Evolutionary conservation across 2,329 filamentous ascomycete genomes (phyloP), one percentile per base, ranked within the genome.

Genomic region (Samsoniella hepiali): DNA sequence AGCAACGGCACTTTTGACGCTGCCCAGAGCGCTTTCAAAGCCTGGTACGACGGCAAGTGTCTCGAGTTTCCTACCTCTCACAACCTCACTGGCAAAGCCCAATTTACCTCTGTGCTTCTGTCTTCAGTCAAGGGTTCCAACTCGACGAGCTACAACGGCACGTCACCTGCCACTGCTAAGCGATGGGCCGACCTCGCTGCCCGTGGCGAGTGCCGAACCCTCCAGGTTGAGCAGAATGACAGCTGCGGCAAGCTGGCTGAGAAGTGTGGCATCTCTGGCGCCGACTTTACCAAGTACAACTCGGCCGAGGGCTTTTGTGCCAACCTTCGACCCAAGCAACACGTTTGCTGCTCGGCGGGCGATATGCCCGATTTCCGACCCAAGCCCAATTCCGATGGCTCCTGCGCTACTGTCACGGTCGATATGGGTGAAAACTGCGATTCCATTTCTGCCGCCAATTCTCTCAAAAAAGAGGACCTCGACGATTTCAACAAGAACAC

Each of bases 231-330:
- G 1, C 67, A 69, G 0, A 75, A 75, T 1, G 76, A 81, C 58
- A 67, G 69, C 50, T 81, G 79, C 50, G 69, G 63, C 0, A 64
- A 72, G 0, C 68, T 82, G 0, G 77, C 77, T 0, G 58, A 66
- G 5, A 69, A 70, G 44, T 82, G 79, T 60, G 73, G 76, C 5
- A 77, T 82, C 15, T 73, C 74, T 0, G 65, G 66, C 2, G 56
- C 67, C 11, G 70, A 81, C 50, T 76, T 81, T 53, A 72, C 66
- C 17, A 73, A 75, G 58, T 78, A 73, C 66, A 81, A 82, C 65
- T 59, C 60, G 1, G 60, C 61, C 10, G 62, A 65, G 32, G 71
- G 70, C 63, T 59, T 72, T 5, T 74, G 72, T 55, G 62, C 65
- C 3, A 70, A 64, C 0, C 64, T 79, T 7, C 50, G 38, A 13